Percentiles rank a stretch among this genome's conserved stretches.
Evolutionary conservation across 495 filamentous ascomycete genomes (phyloP).

Genomic region (Penicillium macrosclerotiorum): DNA sequence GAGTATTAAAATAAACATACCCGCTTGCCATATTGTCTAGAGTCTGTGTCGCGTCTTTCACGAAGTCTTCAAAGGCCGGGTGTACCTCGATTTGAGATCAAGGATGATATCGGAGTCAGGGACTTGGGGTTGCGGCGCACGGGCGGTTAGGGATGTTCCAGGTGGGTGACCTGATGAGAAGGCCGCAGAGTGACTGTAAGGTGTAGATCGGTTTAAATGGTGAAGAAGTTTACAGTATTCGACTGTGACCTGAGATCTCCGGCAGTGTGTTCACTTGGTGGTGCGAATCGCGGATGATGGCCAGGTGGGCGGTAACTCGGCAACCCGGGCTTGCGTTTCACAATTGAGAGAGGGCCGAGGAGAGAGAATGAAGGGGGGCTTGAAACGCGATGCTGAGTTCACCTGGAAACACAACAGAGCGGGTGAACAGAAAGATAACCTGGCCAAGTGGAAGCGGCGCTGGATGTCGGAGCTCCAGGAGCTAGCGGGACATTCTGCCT

Average conservation of each 20-base stretch:
- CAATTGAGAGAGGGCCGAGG: background rate
- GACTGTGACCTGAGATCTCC: too few species aligned
- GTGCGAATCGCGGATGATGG: background rate
- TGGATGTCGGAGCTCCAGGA: slow-evolving; percentile 33
- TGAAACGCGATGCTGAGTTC: too few species aligned
- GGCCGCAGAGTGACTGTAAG: too few species aligned
- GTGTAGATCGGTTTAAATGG: too few species aligned
- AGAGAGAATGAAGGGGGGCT: background rate
- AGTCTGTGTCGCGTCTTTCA: background rate
- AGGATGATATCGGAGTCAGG: too few species aligned
- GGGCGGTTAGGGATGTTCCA: too few species aligned
- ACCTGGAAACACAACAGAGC: too few species aligned
- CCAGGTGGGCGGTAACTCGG: background rate
- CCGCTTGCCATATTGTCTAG: slow-evolving; percentile 61
- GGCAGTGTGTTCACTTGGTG: background rate
- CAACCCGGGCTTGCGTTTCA: background rate
- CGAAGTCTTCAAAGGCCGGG: background rate
- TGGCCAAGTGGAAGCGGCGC: slow-evolving; percentile 11
- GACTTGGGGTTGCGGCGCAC: too few species aligned
- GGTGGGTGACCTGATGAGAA: too few species aligned
- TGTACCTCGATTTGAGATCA: too few species aligned
- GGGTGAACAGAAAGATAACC: background rate
- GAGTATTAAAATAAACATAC: slow-evolving; percentile 35
- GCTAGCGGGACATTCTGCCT: slow-evolving; percentile 22
- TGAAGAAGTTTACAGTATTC: too few species aligned